Percentiles rank a stretch among this genome's conserved stretches.
Evolutionary conservation across 108 stramenopile species (phyloP).

Genomic region (Pseudonitzschia pungens): DNA sequence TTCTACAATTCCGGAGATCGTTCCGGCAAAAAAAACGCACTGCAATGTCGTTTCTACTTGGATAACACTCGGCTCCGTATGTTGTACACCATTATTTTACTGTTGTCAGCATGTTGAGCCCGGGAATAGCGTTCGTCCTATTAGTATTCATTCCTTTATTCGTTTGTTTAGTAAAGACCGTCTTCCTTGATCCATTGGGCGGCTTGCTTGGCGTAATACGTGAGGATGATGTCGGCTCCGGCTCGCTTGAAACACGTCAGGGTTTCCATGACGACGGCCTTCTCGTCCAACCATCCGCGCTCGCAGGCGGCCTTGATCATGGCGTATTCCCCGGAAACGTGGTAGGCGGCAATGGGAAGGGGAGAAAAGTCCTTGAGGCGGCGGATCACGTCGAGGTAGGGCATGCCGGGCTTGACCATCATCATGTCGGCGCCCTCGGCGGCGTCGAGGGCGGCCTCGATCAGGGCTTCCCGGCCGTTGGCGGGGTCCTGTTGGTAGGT

Average conservation of each 20-base stretch:
- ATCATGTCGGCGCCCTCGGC: constrained; percentile 99
- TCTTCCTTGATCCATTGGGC: constrained; percentile 92
- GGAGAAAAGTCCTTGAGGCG: constrained; percentile 84
- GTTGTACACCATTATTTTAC: too few species aligned
- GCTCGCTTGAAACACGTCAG: constrained; percentile 98
- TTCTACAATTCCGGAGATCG: too few species aligned
- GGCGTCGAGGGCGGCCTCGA: constrained; percentile 95
- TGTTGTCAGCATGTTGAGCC: too few species aligned
- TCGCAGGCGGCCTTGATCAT: constrained; percentile 99
- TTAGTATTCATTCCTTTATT: too few species aligned
- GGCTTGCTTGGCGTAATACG: constrained; percentile 98
- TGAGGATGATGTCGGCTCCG: constrained; percentile 97
- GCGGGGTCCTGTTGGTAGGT: constrained; percentile 99
- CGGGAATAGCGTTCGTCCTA: too few species aligned
- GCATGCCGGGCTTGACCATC: constrained; percentile 99
- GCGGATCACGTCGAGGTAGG: constrained; percentile 97
- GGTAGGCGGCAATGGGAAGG: constrained; percentile 98
- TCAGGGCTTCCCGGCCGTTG: constrained; percentile 93
- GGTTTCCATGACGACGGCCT: constrained; percentile 92
- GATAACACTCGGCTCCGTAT: too few species aligned
- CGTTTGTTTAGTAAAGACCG: constrained; percentile 63
- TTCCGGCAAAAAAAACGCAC: too few species aligned
- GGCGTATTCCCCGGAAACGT: constrained; percentile 99
- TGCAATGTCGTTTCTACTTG: too few species aligned
- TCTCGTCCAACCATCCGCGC: constrained; percentile 95